A percentile compares a stretch with the other conserved stretches of the same genome.
These are phyloP conservation scores for Cryphonectria naterciae DNA, from an alignment of 2,329 filamentous ascomycete species.

Conservation along the genomic window DNA sequence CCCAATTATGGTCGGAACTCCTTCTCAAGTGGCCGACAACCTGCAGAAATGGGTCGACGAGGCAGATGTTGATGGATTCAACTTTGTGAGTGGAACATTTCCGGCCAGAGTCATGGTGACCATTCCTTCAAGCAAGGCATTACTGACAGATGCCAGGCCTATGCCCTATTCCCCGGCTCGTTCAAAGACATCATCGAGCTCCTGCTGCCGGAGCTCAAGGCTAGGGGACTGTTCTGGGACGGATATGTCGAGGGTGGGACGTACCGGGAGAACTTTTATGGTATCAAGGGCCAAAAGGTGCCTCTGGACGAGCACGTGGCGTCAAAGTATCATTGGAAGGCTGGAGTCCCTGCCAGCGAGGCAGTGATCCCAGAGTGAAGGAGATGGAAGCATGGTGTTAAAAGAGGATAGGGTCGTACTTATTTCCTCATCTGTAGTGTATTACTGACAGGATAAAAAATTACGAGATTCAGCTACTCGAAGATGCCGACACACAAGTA, in stretches of 20 bases:
- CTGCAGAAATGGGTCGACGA: slow-evolving; percentile 70
- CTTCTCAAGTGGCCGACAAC: slow-evolving; percentile 66
- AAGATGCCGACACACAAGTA: neutral
- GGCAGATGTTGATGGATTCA: slow-evolving; percentile 76
- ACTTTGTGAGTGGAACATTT: slow-evolving; percentile 54
- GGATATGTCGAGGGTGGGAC: slow-evolving; percentile 50
- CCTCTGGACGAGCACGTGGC: slow-evolving; percentile 46
- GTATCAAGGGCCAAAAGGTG: slow-evolving; percentile 38
- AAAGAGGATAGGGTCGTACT: neutral
- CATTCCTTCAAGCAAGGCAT: neutral
- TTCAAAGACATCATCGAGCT: slow-evolving; percentile 70
- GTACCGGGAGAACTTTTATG: slow-evolving; percentile 49
- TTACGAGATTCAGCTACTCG: neutral
- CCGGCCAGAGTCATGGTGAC: neutral
- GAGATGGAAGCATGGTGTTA: neutral
- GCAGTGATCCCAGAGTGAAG: slow-evolving; percentile 31
- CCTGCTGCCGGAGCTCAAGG: slow-evolving; percentile 63
- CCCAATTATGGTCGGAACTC: slow-evolving; percentile 66
- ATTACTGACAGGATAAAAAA: neutral
- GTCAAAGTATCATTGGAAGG: slow-evolving; percentile 45
- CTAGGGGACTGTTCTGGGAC: slow-evolving; percentile 60
- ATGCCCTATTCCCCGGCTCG: slow-evolving; percentile 55
- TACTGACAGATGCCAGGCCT: slow-evolving; percentile 41
- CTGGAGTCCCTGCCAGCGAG: slow-evolving; percentile 36
- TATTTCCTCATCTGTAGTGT: neutral